Evolutionary conservation across 495 filamentous ascomycete species (phyloP), one percentile per base, ranked within the genome.

Genomic region (Polyplosphaeria fusca): DNA sequence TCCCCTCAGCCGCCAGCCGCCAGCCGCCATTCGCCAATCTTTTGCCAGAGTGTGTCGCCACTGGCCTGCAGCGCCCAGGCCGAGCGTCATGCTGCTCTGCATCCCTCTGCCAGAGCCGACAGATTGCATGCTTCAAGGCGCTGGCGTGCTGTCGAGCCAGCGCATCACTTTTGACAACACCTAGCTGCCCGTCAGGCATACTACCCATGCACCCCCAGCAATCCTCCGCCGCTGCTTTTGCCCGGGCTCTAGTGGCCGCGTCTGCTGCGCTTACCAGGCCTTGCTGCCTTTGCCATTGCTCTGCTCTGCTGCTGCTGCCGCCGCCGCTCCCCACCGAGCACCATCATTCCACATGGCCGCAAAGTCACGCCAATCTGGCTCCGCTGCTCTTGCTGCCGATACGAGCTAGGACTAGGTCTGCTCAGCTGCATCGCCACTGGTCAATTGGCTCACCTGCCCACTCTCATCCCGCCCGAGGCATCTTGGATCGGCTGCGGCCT

Each of bases 121-220:
- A n/a, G 58, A 66, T 62, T 66, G 58, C 63, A 58, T 58, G 50
- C 52, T 40, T 40, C 44, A 52, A 52, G 50, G 52, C 63, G 58
- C 40, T 66, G 63, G 63, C 63, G 53, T 47, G 53, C 58, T 62
- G 63, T 53, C 63, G 63, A 66, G 63, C 63, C 63, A 66, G 47
- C 63, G 58, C 63, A 66, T 66, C 63, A 66, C 40, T 38, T 62
- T 62, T 66, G 63, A 66, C 62, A 65, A 47, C 63, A 66, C 59
- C 55, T 66, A 66, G 63, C 63, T 55, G 52, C 41, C 57, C 52
- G 46, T 61, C 58, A 52, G 54, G 63, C 63, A 61, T 50, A 47
- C 59, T 62, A 66, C 58, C 63, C 63, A 62, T 66, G 63, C 59
- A 66, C 58, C 27, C 61, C 61, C 62, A 58, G 62, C 58, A 18